A percentile compares a stretch with the other conserved stretches of the same genome.
phyloP scores from a whole-genome alignment of 73 alveolate species.

The Paramecium sonneborni region DNA sequence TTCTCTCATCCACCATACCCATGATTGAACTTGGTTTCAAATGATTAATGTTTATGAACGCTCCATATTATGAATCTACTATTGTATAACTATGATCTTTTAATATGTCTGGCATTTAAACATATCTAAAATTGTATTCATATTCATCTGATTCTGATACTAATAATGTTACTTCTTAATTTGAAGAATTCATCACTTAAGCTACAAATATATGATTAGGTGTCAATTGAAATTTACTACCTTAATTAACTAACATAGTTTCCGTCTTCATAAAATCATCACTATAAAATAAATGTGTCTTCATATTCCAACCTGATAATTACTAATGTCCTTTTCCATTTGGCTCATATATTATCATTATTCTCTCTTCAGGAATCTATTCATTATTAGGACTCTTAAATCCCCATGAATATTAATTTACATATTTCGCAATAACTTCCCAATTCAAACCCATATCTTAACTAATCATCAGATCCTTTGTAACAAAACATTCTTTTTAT shows the following conservation, averaged over 20 bases:
- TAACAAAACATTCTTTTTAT: constrained; percentile 76
- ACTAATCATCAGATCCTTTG: constrained; percentile 77
- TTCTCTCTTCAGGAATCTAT: constrained; percentile 25
- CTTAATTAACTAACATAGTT: constrained; percentile 75
- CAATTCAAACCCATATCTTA: constrained; percentile 78
- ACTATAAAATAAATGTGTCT: constrained; percentile 73
- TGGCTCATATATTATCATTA: constrained; percentile 37
- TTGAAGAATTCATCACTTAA: constrained; percentile 68
- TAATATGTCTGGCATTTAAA: constrained; percentile 75
- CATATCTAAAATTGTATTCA: constrained; percentile 72
- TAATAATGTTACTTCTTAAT: constrained; percentile 74
- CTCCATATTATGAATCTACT: constrained; percentile 72
- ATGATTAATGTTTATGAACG: constrained; percentile 82
- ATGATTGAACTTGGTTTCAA: constrained; percentile 65
- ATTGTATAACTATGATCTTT: constrained; percentile 71
- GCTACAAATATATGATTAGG: constrained; percentile 86
- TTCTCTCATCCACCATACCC: no score
- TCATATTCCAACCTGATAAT: constrained; percentile 68
- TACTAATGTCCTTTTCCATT: constrained; percentile 68
- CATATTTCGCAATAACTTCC: constrained; percentile 77
- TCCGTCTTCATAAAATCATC: constrained; percentile 85
- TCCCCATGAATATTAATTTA: constrained; percentile 91
- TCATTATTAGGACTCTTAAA: neutral
- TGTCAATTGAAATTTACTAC: constrained; percentile 84
- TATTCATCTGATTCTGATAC: constrained; percentile 66